These are phyloP conservation scores for Penicillium decumbens DNA, from an alignment of 2,329 filamentous ascomycete genomes.

Conservation along the genomic window DNA sequence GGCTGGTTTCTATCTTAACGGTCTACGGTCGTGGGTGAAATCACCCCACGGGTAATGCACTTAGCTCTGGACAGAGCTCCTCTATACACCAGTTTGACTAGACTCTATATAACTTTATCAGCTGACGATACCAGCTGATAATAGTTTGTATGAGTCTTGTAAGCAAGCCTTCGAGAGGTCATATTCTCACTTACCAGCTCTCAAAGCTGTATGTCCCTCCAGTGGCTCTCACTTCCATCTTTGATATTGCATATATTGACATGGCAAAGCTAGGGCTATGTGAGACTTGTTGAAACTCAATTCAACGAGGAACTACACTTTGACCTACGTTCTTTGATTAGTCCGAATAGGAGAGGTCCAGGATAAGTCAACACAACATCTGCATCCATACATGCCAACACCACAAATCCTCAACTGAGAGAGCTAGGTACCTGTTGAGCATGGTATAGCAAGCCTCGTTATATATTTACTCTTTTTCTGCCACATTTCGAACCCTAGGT, in stretches of 20 bases:
- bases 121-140: not conserved
- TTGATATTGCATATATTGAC: not conserved
- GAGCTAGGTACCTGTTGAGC: not conserved
- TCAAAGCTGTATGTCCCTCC: not conserved
- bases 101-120: not conserved
- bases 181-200: not conserved
- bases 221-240: not conserved
- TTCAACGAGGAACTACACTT: not conserved
- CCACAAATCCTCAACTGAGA: not conserved
- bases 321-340: not conserved
- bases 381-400: not conserved
- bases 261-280: not conserved
- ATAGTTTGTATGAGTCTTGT: not conserved
- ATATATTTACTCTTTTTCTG: not conserved
- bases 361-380: not conserved
- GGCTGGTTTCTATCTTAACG: not conserved
- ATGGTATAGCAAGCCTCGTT: not conserved
- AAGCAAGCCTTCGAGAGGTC: not conserved
- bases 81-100: not conserved
- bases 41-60: conserved; percentile 12
- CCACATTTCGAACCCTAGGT: not conserved
- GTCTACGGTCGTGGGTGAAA: not conserved
- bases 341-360: not conserved
- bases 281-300: not conserved
- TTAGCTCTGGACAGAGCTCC: conserved; percentile 1